Percentiles rank a stretch among this genome's conserved stretches.
Conservation (phyloP, 2,329 filamentous ascomycete species). For the Helminthosporium solani region DNA sequence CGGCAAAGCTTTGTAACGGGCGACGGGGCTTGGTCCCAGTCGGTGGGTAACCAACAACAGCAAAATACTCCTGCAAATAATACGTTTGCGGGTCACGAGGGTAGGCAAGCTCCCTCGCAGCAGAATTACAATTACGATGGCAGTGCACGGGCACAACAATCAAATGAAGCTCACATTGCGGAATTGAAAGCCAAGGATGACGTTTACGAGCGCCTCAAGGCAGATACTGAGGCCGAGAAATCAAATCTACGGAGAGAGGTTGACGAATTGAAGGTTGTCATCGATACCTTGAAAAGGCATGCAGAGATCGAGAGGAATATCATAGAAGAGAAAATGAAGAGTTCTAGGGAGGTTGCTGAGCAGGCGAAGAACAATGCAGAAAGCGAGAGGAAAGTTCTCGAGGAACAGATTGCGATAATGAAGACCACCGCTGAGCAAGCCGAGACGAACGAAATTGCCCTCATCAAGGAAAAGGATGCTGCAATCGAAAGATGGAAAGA, state of each 20-base stretch:
- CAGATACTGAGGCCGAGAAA: constrained; percentile 22
- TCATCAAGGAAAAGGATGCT: constrained; percentile 29
- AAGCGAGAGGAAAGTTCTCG: constrained; percentile 18
- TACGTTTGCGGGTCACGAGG: constrained; percentile 14
- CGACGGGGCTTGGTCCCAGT: constrained; percentile 16
- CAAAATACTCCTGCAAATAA: constrained; percentile 14
- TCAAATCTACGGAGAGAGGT: constrained; percentile 10
- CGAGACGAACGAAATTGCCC: constrained; percentile 21
- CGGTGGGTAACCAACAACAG: constrained; percentile 6
- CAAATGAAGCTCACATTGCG: constrained; percentile 15
- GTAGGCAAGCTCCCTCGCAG: constrained; percentile 11
- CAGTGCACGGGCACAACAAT: neutral
- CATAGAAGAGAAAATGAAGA: constrained; percentile 22
- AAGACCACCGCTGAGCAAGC: constrained; percentile 22
- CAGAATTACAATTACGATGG: constrained; percentile 15
- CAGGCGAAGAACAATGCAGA: neutral
- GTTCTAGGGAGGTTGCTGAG: constrained; percentile 19
- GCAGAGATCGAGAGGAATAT: constrained; percentile 17
- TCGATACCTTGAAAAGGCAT: constrained; percentile 19
- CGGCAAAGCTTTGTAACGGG: constrained; percentile 17
- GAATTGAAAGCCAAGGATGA: constrained; percentile 36
- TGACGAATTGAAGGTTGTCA: constrained; percentile 20
- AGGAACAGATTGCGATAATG: constrained; percentile 23
- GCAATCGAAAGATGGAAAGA: constrained; percentile 36
- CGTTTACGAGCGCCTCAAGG: constrained; percentile 23